Conservation (phyloP, 352 stramenopile species). For the Pythium monospermum region DNA sequence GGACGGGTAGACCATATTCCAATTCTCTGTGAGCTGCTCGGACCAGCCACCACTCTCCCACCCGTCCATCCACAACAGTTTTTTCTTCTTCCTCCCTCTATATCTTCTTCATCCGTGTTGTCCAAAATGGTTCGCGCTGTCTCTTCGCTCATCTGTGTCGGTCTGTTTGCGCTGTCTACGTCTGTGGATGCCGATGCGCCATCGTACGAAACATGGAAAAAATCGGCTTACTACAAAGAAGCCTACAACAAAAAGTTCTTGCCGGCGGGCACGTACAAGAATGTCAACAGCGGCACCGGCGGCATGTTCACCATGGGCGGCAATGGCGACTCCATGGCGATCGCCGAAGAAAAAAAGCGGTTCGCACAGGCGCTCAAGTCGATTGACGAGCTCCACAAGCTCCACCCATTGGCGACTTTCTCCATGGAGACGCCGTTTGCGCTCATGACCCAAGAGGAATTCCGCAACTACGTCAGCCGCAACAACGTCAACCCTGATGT, state of each 20-base stretch:
- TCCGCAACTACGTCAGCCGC: slow-evolving; percentile 46
- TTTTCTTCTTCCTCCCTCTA: not conserved
- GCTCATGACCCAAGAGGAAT: slow-evolving; percentile 54
- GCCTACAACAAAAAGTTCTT: slow-evolving; percentile 26
- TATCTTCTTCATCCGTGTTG: not conserved
- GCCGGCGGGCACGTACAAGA: slow-evolving; percentile 15
- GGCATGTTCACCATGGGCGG: slow-evolving; percentile 29
- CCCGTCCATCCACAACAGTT: not conserved
- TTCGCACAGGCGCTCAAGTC: slow-evolving; percentile 35
- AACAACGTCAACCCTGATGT: slow-evolving; percentile 27
- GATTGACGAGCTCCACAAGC: slow-evolving; percentile 37
- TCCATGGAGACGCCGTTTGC: slow-evolving; percentile 54
- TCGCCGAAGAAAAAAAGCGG: slow-evolving; percentile 39
- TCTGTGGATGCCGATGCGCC: slow-evolving; percentile 5
- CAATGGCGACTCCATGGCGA: slow-evolving; percentile 1
- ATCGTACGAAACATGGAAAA: slow-evolving; percentile 17
- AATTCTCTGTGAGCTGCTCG: not conserved
- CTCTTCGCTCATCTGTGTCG: slow-evolving; percentile 3
- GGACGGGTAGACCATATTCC: not conserved
- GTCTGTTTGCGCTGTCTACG: slow-evolving; percentile 4
- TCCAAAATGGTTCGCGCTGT: slow-evolving; percentile 1
- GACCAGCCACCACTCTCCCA: slow-evolving; percentile 4
- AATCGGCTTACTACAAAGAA: slow-evolving; percentile 19
- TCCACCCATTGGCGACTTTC: slow-evolving; percentile 50
- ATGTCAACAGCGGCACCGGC: not conserved